Conservation (phyloP, 129 eudicot species). For the Calendula officinalis region DNA sequence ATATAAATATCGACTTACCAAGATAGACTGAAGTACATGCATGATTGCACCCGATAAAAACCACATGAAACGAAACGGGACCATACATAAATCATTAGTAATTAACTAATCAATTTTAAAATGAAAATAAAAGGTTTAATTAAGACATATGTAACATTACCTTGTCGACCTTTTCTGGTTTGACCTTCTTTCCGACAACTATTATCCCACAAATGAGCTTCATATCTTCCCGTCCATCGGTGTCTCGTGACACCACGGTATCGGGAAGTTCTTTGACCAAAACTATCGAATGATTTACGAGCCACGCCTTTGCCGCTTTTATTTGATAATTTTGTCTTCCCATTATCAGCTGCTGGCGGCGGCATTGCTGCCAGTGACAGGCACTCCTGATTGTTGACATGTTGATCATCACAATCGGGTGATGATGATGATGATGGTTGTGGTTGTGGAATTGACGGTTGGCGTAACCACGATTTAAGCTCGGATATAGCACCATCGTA, state of each 20-base stretch:
- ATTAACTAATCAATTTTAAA: not conserved
- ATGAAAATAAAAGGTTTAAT: not conserved
- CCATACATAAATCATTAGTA: slow-evolving; percentile 16
- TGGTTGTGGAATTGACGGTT: slow-evolving; percentile 22
- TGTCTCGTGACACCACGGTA: slow-evolving; percentile 92
- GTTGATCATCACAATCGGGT: not conserved
- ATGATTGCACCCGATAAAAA: slow-evolving; percentile 8
- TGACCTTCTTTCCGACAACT: slow-evolving; percentile 92
- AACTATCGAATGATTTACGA: slow-evolving; percentile 61
- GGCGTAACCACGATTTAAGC: slow-evolving; percentile 54
- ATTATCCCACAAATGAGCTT: slow-evolving; percentile 95
- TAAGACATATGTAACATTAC: slow-evolving; percentile 32
- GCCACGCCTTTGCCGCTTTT: slow-evolving; percentile 13
- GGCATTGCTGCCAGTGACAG: slow-evolving; percentile 36
- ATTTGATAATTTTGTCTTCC: slow-evolving; percentile 27
- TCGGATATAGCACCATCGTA: slow-evolving; percentile 42
- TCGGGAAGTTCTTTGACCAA: slow-evolving; percentile 87
- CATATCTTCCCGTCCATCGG: slow-evolving; percentile 95
- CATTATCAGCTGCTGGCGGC: slow-evolving; percentile 35
- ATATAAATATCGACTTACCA: slow-evolving; percentile 39
- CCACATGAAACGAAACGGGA: slow-evolving; percentile 16
- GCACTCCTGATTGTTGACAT: slow-evolving; percentile 18
- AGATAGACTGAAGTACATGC: slow-evolving; percentile 54
- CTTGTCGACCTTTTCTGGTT: slow-evolving; percentile 95
- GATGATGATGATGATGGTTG: not conserved